Conservation (phyloP, 1,284 basidiomycete species). For the Austroboletus niveus region DNA sequence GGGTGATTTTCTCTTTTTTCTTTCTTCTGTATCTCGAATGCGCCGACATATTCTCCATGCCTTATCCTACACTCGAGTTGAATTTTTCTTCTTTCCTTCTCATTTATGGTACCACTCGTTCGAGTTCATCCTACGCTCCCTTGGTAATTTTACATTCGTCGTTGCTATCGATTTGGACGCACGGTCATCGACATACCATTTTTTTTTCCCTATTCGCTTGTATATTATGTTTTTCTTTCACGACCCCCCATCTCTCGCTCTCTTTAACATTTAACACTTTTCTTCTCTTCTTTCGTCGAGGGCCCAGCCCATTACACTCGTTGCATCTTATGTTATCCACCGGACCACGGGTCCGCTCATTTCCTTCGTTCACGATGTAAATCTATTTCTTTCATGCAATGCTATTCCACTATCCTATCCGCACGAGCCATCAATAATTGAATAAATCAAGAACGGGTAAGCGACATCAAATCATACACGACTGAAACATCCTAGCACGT, state of each 20-base stretch:
- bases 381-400: slow-evolving; percentile 15
- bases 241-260: background rate
- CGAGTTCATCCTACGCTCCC: slow-evolving; percentile 30
- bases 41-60: too few relatives aligned
- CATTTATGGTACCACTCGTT: slow-evolving; percentile 6
- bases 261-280: background rate
- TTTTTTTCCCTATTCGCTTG: background rate
- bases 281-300: too few relatives aligned
- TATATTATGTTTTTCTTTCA: slow-evolving; percentile 17
- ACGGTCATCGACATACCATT: slow-evolving; percentile 14
- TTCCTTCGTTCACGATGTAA: slow-evolving; percentile 24
- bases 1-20: background rate
- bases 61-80: too few relatives aligned
- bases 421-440: background rate
- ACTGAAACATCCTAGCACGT: too few relatives aligned
- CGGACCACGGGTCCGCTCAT: slow-evolving; percentile 18
- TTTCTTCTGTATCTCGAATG: background rate
- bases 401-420: slow-evolving; percentile 13
- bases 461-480: background rate
- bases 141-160: slow-evolving; percentile 27
- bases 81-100: slow-evolving; percentile 1
- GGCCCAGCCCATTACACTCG: slow-evolving; percentile 13
- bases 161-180: slow-evolving; percentile 20
- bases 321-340: slow-evolving; percentile 10
- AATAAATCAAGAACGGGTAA: background rate